Conservation (phyloP, 352 stramenopile species). For the Phytophthora constricta region DNA sequence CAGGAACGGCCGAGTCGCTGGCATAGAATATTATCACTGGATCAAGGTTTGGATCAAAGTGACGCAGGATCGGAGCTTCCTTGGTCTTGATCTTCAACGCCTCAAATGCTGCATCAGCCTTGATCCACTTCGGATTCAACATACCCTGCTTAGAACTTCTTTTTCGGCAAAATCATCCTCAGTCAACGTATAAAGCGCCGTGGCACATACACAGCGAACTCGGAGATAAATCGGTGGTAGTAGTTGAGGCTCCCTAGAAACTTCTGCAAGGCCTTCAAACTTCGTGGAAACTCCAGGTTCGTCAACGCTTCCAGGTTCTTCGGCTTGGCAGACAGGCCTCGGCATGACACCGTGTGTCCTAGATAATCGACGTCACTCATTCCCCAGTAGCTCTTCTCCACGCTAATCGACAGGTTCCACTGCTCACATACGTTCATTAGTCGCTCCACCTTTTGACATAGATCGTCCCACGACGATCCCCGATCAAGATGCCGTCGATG, state of each 20-base stretch:
- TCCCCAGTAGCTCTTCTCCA: slow-evolving; percentile 28
- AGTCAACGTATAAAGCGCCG: background rate
- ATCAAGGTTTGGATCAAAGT: slow-evolving; percentile 18
- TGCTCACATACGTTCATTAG: slow-evolving; percentile 17
- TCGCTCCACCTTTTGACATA: slow-evolving; percentile 12
- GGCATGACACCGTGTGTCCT: slow-evolving; percentile 10
- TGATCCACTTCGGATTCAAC: background rate
- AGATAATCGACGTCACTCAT: slow-evolving; percentile 19
- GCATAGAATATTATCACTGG: slow-evolving; percentile 19
- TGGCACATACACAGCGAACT: slow-evolving; percentile 18
- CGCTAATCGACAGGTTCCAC: slow-evolving; percentile 29
- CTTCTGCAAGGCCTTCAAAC: background rate
- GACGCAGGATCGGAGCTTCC: slow-evolving; percentile 8
- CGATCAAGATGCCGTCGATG: slow-evolving; percentile 39
- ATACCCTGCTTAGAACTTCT: no score
- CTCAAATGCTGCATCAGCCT: background rate
- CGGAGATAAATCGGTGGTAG: slow-evolving; percentile 14
- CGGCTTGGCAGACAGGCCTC: slow-evolving; percentile 4
- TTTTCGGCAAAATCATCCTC: slow-evolving; percentile 7
- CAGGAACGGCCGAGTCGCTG: slow-evolving; percentile 22
- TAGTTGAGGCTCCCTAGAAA: slow-evolving; percentile 22
- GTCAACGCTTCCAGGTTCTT: background rate
- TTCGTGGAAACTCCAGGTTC: background rate
- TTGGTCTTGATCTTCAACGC: slow-evolving; percentile 17
- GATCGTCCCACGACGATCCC: slow-evolving; percentile 10